phyloP scores from a whole-genome alignment of 495 filamentous ascomycete species.

The Xylaria nigripes region DNA sequence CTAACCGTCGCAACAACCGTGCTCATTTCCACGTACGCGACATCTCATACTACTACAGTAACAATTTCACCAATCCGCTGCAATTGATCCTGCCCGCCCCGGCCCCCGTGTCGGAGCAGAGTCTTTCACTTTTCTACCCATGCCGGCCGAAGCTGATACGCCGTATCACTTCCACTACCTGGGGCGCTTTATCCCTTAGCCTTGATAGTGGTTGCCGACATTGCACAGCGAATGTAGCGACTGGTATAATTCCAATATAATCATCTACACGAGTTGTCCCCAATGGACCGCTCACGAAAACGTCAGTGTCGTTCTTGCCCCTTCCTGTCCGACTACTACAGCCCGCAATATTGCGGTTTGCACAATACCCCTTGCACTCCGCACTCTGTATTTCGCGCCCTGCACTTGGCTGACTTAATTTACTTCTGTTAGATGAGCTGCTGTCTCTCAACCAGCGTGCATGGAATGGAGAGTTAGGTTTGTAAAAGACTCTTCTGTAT shows the following conservation, averaged over 20 bases:
- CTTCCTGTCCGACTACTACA: neutral
- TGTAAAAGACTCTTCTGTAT: constrained; percentile 7
- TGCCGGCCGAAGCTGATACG: constrained; percentile 39
- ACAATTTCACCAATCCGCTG: neutral
- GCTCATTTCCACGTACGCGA: neutral
- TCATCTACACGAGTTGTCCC: constrained; percentile 22
- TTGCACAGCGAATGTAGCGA: constrained; percentile 33
- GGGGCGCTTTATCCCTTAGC: constrained; percentile 37
- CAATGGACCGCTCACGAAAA: constrained; percentile 81
- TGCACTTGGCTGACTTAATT: constrained; percentile 18
- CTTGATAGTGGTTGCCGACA: constrained; percentile 25
- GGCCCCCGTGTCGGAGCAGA: constrained; percentile 19
- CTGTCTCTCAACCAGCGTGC: constrained; percentile 76
- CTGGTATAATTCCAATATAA: constrained; percentile 8
- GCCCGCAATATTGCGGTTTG: neutral
- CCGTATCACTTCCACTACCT: constrained; percentile 39
- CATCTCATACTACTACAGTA: neutral
- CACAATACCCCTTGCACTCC: neutral
- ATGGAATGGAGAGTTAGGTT: constrained; percentile 86
- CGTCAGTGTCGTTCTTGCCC: constrained; percentile 43
- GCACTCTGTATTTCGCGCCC: neutral
- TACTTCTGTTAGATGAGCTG: constrained; percentile 62
- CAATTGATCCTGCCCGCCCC: constrained; percentile 13
- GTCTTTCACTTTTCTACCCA: constrained; percentile 30
- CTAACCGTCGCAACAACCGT: neutral